These are phyloP conservation scores for Scheffersomyces ergatensis DNA, from an alignment of 805 yeast species.

Conservation along the genomic window DNA sequence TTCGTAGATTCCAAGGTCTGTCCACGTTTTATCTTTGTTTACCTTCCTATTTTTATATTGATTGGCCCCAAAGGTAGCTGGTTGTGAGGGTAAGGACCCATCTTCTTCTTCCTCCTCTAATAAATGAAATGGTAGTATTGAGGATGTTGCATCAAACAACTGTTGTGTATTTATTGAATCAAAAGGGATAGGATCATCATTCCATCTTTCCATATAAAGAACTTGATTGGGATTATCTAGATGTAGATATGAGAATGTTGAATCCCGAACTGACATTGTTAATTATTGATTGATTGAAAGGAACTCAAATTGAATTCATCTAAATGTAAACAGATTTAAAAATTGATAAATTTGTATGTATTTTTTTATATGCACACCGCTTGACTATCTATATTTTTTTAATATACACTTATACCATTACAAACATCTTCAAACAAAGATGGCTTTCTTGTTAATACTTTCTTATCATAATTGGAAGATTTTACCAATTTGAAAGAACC, in stretches of 20 bases:
- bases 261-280: conserved; percentile 11
- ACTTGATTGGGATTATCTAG: conserved; percentile 38
- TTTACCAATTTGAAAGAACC: conserved; percentile 89
- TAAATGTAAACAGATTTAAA: too few relatives aligned
- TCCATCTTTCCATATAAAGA: conserved; percentile 40
- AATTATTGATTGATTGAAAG: too few relatives aligned
- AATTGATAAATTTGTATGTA: too few relatives aligned
- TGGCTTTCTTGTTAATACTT: conserved; percentile 41
- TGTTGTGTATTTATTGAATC: conserved; percentile 41
- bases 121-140: conserved; percentile 32
- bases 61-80: conserved; percentile 38
- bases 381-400: neutral
- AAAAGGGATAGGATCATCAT: conserved; percentile 36
- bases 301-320: too few relatives aligned
- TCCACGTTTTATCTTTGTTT: conserved; percentile 33
- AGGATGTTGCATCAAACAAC: conserved; percentile 34
- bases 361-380: neutral
- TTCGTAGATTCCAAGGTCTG: conserved; percentile 29
- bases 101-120: conserved; percentile 40
- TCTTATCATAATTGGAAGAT: conserved; percentile 44
- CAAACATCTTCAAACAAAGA: conserved; percentile 42
- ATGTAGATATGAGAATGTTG: conserved; percentile 29
- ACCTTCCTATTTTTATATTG: conserved; percentile 29
- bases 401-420: neutral
- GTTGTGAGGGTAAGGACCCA: conserved; percentile 33